A percentile compares a stretch with the other conserved stretches of the same genome.
Conservation (phyloP, 1,284 basidiomycete genomes). For the Apiotrichum laibachii region DNA sequence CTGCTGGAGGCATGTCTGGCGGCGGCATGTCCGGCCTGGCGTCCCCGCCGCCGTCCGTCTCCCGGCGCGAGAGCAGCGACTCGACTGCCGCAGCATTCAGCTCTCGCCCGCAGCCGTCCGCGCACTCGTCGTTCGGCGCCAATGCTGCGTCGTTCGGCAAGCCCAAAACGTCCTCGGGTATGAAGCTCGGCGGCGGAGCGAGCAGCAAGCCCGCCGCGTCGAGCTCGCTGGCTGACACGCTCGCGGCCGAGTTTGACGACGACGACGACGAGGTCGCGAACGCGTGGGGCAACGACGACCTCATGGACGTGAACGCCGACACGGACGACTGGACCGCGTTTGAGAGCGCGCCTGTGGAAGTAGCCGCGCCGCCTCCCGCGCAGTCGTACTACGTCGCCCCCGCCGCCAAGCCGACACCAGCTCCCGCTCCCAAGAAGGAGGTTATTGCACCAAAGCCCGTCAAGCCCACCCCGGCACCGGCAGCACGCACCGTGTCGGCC, state of each 20-base stretch:
- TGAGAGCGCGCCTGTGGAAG: conserved; percentile 61
- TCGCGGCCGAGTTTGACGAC: conserved; percentile 56
- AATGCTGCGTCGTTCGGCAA: neutral
- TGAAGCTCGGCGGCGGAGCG: conserved; percentile 64
- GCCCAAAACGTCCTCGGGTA: conserved; percentile 44
- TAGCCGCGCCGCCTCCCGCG: conserved; percentile 35
- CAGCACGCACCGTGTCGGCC: conserved; percentile 6
- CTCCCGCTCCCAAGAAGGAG: conserved; percentile 9
- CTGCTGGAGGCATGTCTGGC: neutral
- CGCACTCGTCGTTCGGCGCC: conserved; percentile 13
- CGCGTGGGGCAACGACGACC: conserved; percentile 66
- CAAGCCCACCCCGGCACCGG: conserved; percentile 1
- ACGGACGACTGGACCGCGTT: conserved; percentile 91
- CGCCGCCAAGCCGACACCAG: conserved; percentile 15
- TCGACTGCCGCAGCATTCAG: conserved; percentile 6
- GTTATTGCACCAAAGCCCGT: conserved; percentile 9
- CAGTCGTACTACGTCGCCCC: conserved; percentile 37
- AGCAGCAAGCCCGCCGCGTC: conserved; percentile 9
- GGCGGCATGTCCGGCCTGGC: conserved; percentile 2
- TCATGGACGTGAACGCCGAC: conserved; percentile 80
- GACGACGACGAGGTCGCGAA: conserved; percentile 53
- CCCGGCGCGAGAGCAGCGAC: conserved; percentile 25
- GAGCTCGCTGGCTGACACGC: conserved; percentile 58
- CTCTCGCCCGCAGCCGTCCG: neutral
- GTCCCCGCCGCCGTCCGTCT: conserved; percentile 15